Evolutionary conservation across 805 yeast genomes (phyloP).

Genomic region (Yarrowia osloensis): DNA sequence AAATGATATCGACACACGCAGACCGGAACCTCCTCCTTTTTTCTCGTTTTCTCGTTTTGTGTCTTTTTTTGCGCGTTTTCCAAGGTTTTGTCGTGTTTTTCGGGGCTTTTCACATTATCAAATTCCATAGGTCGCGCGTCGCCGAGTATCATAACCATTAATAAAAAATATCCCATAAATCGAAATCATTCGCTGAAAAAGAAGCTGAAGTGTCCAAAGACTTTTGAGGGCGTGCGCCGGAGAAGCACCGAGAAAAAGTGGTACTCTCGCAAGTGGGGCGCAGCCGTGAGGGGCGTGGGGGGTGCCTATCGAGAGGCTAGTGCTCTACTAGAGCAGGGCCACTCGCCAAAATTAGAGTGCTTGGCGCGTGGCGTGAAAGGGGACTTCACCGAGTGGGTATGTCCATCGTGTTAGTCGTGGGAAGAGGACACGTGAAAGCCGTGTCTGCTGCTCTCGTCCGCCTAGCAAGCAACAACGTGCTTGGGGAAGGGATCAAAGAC

Average conservation of each 20-base stretch:
- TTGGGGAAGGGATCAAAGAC: conserved; percentile 29
- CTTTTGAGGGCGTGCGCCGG: background rate
- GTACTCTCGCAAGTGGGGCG: background rate
- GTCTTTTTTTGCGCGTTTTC: background rate
- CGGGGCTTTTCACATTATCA: background rate
- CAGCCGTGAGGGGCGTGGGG: background rate
- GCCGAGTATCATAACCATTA: background rate
- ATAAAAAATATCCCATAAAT: conserved; percentile 9
- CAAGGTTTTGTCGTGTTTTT: background rate
- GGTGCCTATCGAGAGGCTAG: background rate
- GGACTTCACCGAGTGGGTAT: background rate
- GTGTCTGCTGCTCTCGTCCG: background rate
- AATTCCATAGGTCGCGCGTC: background rate
- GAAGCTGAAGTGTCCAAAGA: conserved; percentile 20
- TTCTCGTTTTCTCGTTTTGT: background rate
- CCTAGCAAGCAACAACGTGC: conserved; percentile 25
- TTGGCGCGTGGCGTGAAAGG: background rate
- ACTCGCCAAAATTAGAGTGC: background rate
- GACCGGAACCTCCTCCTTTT: conserved; percentile 3
- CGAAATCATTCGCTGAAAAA: background rate
- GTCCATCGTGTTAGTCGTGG: background rate
- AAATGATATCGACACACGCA: background rate
- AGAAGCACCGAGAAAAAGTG: background rate
- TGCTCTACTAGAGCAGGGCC: background rate
- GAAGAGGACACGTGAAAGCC: too few relatives aligned